Evolutionary conservation across 139 green algal species (phyloP).

Genomic region (Chlamydomonas eustigma): DNA sequence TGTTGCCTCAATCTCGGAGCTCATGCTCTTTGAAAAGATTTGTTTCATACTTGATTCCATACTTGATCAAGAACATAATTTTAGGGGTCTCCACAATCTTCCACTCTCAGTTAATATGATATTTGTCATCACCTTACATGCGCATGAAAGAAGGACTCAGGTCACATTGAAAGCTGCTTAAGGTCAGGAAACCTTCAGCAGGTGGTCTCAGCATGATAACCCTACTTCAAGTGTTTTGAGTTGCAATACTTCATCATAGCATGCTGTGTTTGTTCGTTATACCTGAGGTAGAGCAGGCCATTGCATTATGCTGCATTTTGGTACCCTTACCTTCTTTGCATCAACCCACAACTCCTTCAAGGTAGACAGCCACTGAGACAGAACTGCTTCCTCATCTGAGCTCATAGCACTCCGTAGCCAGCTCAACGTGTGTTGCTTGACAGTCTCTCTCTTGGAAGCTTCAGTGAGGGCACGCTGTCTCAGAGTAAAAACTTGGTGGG

Average conservation of each 20-base stretch:
- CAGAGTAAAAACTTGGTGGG: background rate
- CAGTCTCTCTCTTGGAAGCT: conserved; percentile 21
- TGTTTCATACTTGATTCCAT: no score
- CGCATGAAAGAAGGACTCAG: background rate
- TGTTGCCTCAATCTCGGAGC: no score
- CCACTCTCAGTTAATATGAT: no score
- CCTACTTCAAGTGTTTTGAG: background rate
- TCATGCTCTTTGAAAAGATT: no score
- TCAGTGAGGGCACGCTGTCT: conserved; percentile 15
- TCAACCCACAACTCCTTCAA: conserved; percentile 6
- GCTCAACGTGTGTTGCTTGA: conserved; percentile 4
- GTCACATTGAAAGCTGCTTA: background rate
- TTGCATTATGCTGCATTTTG: background rate
- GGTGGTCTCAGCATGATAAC: background rate
- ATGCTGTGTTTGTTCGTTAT: no score
- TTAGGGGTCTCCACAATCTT: no score
- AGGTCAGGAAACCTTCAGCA: background rate
- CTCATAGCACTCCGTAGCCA: conserved; percentile 25
- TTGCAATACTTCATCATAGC: background rate
- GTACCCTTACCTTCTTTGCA: conserved; percentile 15
- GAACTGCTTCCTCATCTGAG: background rate
- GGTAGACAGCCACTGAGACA: conserved; percentile 8
- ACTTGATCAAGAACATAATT: no score
- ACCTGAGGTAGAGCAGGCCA: no score
- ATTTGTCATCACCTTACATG: no score